Evolutionary conservation across 768 basidiomycete genomes (phyloP).

Genomic region (Russula sp.): DNA sequence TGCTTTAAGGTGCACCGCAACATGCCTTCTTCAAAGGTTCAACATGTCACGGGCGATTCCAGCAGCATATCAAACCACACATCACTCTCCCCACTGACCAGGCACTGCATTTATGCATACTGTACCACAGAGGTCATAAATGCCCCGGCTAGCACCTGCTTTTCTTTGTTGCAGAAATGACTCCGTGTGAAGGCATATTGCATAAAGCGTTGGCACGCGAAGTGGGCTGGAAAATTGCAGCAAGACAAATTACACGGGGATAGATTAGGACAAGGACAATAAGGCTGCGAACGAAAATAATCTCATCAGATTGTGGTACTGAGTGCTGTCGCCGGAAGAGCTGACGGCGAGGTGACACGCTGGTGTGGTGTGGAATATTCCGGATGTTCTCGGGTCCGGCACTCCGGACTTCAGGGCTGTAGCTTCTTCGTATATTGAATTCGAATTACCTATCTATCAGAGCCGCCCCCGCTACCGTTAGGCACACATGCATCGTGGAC

Average conservation of each 20-base stretch:
- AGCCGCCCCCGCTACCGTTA: background rate
- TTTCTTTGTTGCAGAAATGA: background rate
- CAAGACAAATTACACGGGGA: slow-evolving; percentile 6
- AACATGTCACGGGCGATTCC: background rate
- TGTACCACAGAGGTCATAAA: too few species aligned
- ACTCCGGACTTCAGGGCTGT: slow-evolving; percentile 5
- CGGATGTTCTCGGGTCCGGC: background rate
- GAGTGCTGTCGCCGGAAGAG: background rate
- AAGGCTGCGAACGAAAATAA: background rate
- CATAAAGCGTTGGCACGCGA: background rate
- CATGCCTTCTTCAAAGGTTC: slow-evolving; percentile 3
- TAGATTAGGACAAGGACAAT: slow-evolving; percentile 8
- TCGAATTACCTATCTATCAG: too few species aligned
- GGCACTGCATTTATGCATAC: too few species aligned
- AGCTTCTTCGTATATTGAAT: background rate
- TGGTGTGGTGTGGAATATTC: background rate
- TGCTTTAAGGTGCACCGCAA: slow-evolving; percentile 5
- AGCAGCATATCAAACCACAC: background rate
- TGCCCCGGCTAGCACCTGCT: too few species aligned
- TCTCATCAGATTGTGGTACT: background rate
- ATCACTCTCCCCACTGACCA: too few species aligned
- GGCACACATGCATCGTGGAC: background rate
- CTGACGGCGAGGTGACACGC: background rate
- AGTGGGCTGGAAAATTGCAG: background rate
- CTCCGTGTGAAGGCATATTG: background rate